These are phyloP conservation scores for Penicillium maclennaniae DNA, from an alignment of 495 filamentous ascomycete species.

Conservation along the genomic window DNA sequence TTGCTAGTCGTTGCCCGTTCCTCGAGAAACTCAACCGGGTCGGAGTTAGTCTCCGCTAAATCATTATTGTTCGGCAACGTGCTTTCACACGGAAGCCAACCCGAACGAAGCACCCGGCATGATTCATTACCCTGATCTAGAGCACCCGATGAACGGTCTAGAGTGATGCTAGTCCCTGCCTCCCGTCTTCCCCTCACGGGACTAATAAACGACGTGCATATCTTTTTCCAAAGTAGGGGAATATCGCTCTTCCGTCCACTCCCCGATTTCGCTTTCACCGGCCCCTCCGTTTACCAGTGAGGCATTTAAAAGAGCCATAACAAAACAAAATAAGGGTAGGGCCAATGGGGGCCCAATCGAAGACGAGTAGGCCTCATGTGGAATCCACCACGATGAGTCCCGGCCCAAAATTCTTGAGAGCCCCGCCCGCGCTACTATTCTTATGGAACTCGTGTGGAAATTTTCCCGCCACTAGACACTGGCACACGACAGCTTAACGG, in stretches of 20 bases:
- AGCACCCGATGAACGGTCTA: background rate
- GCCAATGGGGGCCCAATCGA: background rate
- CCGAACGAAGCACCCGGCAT: background rate
- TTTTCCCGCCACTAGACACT: background rate
- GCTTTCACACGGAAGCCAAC: background rate
- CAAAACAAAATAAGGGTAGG: background rate
- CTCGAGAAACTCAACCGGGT: background rate
- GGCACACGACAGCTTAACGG: constrained; percentile 19
- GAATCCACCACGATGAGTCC: background rate
- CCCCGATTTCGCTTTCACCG: background rate
- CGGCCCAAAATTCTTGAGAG: background rate
- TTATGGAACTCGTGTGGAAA: background rate
- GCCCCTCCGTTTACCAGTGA: background rate
- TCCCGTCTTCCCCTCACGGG: background rate
- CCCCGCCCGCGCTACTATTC: too few species aligned
- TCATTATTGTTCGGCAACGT: constrained; percentile 2
- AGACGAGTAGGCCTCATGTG: background rate
- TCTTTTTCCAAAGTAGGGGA: background rate
- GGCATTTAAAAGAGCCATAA: background rate
- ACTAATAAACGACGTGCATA: background rate
- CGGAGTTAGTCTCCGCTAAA: constrained; percentile 9
- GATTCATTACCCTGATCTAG: background rate
- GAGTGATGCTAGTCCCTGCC: background rate
- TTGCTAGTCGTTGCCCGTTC: background rate
- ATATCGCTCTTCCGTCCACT: constrained; percentile 5